Conservation (phyloP, 2,329 filamentous ascomycete genomes). For the Claviceps monticola region DNA sequence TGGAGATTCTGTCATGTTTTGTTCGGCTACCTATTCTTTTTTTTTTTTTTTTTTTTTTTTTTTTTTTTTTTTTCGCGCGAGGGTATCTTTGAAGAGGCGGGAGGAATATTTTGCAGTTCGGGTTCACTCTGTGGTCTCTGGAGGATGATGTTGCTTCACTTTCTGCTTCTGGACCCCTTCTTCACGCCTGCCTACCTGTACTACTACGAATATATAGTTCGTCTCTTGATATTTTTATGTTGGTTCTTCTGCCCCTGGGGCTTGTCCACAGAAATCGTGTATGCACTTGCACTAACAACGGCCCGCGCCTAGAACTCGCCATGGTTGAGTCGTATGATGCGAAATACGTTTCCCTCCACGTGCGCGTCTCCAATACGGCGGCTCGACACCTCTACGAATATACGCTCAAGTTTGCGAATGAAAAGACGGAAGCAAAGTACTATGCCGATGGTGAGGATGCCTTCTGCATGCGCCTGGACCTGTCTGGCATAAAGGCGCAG, state of each 20-base stretch:
- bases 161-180: neutral
- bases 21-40: neutral
- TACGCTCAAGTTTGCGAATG: slow-evolving; percentile 77
- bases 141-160: neutral
- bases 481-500: slow-evolving; percentile 44
- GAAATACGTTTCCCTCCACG: slow-evolving; percentile 88
- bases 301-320: slow-evolving; percentile 52
- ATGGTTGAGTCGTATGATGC: slow-evolving; percentile 94
- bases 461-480: slow-evolving; percentile 82
- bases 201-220: too few species aligned
- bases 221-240: too few species aligned
- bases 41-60: neutral
- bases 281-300: too few species aligned
- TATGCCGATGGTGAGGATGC: slow-evolving; percentile 98
- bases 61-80: neutral
- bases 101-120: too few species aligned
- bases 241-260: too few species aligned
- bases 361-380: slow-evolving; percentile 84
- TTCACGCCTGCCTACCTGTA: too few species aligned
- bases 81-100: too few species aligned
- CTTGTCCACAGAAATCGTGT: too few species aligned
- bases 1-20: too few species aligned
- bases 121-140: too few species aligned
- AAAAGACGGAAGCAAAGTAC: slow-evolving; percentile 79
- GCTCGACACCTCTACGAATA: slow-evolving; percentile 87